Percentiles rank a stretch among this genome's conserved stretches.
Conservation (phyloP, 1,284 basidiomycete species). For the Rhodotorula sp. region DNA sequence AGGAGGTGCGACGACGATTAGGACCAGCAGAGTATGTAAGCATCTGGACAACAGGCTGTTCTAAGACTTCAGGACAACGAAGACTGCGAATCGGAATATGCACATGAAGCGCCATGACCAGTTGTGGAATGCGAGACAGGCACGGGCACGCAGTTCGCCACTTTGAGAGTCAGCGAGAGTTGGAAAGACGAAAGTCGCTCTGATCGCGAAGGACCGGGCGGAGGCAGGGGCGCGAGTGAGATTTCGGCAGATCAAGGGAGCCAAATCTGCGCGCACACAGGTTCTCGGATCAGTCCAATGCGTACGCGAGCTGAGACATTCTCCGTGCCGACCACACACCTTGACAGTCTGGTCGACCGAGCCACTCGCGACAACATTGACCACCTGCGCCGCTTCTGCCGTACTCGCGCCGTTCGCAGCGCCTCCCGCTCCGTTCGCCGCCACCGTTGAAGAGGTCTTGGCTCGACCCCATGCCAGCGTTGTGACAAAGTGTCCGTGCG, state of each 20-base stretch:
- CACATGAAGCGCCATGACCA: no score
- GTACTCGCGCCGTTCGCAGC: conserved; percentile 44
- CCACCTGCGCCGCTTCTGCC: conserved; percentile 47
- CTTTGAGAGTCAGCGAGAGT: not conserved
- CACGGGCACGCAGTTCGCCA: not conserved
- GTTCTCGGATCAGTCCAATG: not conserved
- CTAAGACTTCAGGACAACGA: no score
- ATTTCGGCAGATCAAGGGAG: conserved; percentile 2
- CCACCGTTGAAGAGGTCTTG: conserved; percentile 47
- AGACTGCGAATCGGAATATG: no score
- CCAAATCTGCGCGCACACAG: conserved; percentile 15
- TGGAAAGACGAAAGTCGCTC: not conserved
- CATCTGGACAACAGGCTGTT: no score
- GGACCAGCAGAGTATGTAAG: no score
- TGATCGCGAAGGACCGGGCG: no score
- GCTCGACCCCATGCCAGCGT: conserved; percentile 73
- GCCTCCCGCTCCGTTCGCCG: conserved; percentile 44
- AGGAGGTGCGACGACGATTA: no score
- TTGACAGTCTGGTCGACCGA: conserved; percentile 64
- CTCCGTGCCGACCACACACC: not conserved
- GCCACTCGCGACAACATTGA: conserved; percentile 78
- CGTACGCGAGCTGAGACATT: not conserved
- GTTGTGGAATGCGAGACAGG: not conserved
- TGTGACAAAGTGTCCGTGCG: conserved; percentile 79
- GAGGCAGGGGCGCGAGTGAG: no score